A percentile compares a stretch with the other conserved stretches of the same genome.
Evolutionary conservation across 306 rosid genomes (phyloP).

Genomic region (Trichosanthes truncata): DNA sequence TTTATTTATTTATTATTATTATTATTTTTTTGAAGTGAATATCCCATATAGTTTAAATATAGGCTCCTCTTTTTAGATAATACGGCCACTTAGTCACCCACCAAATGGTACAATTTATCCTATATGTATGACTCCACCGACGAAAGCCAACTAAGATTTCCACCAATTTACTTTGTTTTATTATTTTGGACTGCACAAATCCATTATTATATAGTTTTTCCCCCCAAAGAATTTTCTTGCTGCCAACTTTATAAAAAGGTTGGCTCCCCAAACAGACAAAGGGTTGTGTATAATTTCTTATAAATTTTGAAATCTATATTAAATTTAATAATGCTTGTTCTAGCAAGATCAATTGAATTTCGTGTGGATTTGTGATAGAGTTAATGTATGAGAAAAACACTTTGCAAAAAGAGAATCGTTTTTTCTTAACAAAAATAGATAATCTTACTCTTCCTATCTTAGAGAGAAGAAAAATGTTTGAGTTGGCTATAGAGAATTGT

Average conservation of each 20-base stretch:
- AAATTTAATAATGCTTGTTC: constrained; percentile 19
- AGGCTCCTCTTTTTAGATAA: not conserved
- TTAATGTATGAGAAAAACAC: not conserved
- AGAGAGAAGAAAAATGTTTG: too few species aligned
- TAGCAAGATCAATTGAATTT: constrained; percentile 15
- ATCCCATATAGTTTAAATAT: not conserved
- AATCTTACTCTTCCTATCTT: too few species aligned
- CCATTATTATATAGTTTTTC: constrained; percentile 9
- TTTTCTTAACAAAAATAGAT: too few species aligned
- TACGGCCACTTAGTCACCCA: constrained; percentile 29
- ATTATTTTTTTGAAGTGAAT: too few species aligned
- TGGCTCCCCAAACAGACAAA: constrained; percentile 18
- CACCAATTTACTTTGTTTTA: constrained; percentile 26
- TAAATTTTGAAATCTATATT: not conserved
- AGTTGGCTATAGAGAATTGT: too few species aligned
- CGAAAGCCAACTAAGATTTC: constrained; percentile 57
- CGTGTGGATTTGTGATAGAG: not conserved
- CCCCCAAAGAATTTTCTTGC: constrained; percentile 19
- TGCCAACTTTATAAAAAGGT: constrained; percentile 24
- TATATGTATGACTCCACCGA: constrained; percentile 13
- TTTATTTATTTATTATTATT: too few species aligned
- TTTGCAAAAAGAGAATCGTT: not conserved
- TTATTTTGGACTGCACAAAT: constrained; percentile 20
- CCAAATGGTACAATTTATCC: constrained; percentile 20
- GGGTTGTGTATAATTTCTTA: constrained; percentile 17